Evolutionary conservation across 331 rosid species (phyloP).

Genomic region (Quercus tomentella): DNA sequence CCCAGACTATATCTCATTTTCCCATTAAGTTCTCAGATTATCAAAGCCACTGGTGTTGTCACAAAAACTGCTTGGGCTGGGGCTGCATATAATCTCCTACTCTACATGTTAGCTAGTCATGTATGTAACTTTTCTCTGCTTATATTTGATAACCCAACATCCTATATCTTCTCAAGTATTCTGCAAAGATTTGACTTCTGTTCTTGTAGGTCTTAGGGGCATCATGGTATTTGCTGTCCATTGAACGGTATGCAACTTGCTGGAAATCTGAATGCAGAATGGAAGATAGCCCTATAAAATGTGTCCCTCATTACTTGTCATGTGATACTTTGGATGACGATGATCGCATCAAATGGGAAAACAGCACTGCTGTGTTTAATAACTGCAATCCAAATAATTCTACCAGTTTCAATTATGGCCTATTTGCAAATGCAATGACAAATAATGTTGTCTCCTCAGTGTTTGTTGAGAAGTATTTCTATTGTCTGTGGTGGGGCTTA

Average conservation of each 20-base stretch:
- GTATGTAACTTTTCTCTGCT: conserved; percentile 32
- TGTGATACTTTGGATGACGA: conserved; percentile 40
- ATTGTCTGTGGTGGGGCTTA: conserved; percentile 92
- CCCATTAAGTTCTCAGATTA: conserved; percentile 84
- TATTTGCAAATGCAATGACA: conserved; percentile 53
- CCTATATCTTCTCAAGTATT: not conserved
- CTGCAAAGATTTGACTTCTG: conserved; percentile 7
- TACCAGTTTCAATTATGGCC: conserved; percentile 52
- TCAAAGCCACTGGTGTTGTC: conserved; percentile 81
- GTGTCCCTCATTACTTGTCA: conserved; percentile 59
- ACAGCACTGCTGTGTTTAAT: conserved; percentile 52
- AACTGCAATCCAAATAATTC: conserved; percentile 54
- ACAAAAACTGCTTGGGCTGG: conserved; percentile 98
- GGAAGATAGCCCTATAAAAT: conserved; percentile 43
- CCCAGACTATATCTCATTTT: conserved; percentile 85
- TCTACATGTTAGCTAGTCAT: conserved; percentile 96
- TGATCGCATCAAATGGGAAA: conserved; percentile 51
- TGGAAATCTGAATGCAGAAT: conserved; percentile 71
- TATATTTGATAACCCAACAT: not conserved
- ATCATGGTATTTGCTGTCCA: conserved; percentile 82
- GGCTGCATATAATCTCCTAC: conserved; percentile 92
- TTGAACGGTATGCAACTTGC: conserved; percentile 72
- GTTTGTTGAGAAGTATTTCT: conserved; percentile 72
- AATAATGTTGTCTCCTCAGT: conserved; percentile 48
- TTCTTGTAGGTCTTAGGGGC: conserved; percentile 75